These are phyloP conservation scores for Coriolopsis trogii DNA, from an alignment of 1,284 basidiomycete genomes.

Conservation along the genomic window DNA sequence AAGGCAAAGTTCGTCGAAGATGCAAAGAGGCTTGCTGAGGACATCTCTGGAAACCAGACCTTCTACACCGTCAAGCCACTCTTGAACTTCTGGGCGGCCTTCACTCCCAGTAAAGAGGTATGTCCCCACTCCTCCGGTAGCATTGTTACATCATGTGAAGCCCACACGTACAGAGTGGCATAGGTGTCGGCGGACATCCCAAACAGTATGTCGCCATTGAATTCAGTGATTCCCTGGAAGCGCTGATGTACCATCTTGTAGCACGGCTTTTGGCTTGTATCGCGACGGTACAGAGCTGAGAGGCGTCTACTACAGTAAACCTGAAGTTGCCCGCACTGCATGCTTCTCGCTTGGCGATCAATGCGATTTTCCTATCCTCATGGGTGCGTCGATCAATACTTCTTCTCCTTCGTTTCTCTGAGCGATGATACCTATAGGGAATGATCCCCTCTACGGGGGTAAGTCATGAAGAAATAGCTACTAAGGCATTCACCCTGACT, in stretches of 20 bases:
- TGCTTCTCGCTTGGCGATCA: slow-evolving; percentile 65
- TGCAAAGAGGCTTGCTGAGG: slow-evolving; percentile 64
- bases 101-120: slow-evolving; percentile 73
- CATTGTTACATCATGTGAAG: not conserved
- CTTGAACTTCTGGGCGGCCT: slow-evolving; percentile 84
- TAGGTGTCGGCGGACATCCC: slow-evolving; percentile 70
- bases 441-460: slow-evolving; percentile 85
- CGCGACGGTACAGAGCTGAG: slow-evolving; percentile 80
- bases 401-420: no score
- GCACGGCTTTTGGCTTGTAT: slow-evolving; percentile 80
- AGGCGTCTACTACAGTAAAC: slow-evolving; percentile 74
- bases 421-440: slow-evolving; percentile 50
- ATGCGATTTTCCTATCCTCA: slow-evolving; percentile 79
- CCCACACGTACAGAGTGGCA: slow-evolving; percentile 58
- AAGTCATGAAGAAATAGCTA: slow-evolving; percentile 20
- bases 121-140: slow-evolving; percentile 2
- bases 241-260: slow-evolving; percentile 34
- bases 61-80: slow-evolving; percentile 78
- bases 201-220: slow-evolving; percentile 51
- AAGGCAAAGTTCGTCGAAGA: slow-evolving; percentile 70
- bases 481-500: not conserved
- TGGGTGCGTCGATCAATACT: slow-evolving; percentile 51
- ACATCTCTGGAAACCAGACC: slow-evolving; percentile 75
- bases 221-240: not conserved
- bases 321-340: slow-evolving; percentile 67